Conservation (phyloP, 2,329 filamentous ascomycete species). For the Fusarium redolens region DNA sequence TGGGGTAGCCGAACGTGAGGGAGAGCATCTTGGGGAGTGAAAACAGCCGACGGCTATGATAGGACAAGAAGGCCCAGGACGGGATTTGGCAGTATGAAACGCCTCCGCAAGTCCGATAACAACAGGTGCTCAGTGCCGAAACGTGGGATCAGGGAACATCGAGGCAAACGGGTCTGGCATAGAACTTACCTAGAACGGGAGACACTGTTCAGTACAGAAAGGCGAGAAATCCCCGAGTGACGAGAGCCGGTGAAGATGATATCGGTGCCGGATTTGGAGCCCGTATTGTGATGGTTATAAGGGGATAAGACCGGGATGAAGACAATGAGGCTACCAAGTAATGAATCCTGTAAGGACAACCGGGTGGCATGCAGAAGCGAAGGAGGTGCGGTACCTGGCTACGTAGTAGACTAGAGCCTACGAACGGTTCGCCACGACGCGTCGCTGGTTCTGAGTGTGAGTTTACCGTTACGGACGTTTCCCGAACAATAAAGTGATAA, state of each 20-base stretch:
- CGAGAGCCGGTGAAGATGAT: conserved; percentile 11
- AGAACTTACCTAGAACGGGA: conserved; percentile 42
- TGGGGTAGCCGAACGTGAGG: conserved; percentile 19
- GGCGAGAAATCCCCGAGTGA: conserved; percentile 43
- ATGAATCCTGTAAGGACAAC: conserved; percentile 28
- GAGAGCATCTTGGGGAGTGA: conserved; percentile 17
- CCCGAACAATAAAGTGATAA: conserved; percentile 33
- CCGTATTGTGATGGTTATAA: conserved; percentile 24
- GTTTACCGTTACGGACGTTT: conserved; percentile 37
- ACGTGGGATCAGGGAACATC: conserved; percentile 35
- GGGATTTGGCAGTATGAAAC: conserved; percentile 13
- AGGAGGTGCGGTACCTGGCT: conserved; percentile 12
- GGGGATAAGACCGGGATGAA: conserved; percentile 10
- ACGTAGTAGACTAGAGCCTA: conserved; percentile 9
- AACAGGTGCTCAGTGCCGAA: conserved; percentile 35
- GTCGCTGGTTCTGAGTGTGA: conserved; percentile 24
- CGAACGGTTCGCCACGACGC: conserved; percentile 24
- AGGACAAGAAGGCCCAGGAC: conserved; percentile 18
- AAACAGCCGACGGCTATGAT: conserved; percentile 26
- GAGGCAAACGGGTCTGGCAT: conserved; percentile 22
- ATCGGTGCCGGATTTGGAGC: conserved; percentile 23
- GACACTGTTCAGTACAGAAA: conserved; percentile 16
- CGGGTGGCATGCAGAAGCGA: conserved; percentile 29
- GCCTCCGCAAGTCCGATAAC: conserved; percentile 44
- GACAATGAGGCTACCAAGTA: conserved; percentile 30